Evolutionary conservation across 768 basidiomycete genomes (phyloP), one percentile per base, ranked within the genome.

Genomic region (Auricularia sp.): DNA sequence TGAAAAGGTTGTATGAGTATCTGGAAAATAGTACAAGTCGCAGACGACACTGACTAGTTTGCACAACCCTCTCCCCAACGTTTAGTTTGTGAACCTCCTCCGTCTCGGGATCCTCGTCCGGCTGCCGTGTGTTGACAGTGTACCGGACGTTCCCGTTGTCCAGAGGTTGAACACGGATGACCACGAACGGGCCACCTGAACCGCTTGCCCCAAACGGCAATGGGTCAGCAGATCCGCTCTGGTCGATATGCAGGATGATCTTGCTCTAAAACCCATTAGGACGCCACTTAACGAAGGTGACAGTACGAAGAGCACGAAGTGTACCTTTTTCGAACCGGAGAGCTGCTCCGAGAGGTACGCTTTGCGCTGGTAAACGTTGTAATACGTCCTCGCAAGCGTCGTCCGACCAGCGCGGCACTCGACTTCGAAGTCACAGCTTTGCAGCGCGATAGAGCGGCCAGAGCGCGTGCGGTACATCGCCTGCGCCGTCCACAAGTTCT

Each of bases 401-500:
- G 79, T 75, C 67, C 80, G 82, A 11, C 87, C 86, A 56, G 78
- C 78, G 65, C 82, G 81, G 21, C 78, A 82, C 71, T 93, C 89
- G 2, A 95, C 88, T 72, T 92, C 89, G 67, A 81, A 79, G 65
- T 92, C 90, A 18, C 88, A 83, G 3, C 89, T 81, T 67, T 81
- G 80, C 16, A 92, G 76, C 10, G 88, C 84, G 18, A 90, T 86
- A 2, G 89, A 89, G 71, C 89, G 88, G 0, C 88, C 89, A 7
- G 80, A 75, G 62, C 84, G 83, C 1, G 91, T 83, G 65, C 94
- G 81, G 68, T 89, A 89, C 59, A 81, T 84, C 7, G 92, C 92
- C 73, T 98, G 94, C 29, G 86, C 87, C 54, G 82, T 82, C 94
- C 94, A 98, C 11, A 98, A 76, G 72, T 93, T 94, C 68, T 93